These are phyloP conservation scores for Monosporascus sp. DNA, from an alignment of 2,329 filamentous ascomycete species.

Conservation along the genomic window DNA sequence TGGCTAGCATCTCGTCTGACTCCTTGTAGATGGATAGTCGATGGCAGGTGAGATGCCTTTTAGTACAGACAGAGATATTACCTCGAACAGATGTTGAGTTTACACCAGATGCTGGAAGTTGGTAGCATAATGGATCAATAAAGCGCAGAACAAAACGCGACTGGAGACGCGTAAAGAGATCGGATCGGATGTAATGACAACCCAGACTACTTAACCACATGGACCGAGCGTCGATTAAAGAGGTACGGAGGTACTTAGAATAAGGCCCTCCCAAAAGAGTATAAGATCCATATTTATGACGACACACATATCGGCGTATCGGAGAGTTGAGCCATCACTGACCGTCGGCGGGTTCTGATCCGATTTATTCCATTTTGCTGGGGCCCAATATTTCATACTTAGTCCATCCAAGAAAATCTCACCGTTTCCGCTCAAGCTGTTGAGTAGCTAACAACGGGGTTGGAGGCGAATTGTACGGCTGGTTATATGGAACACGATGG, in stretches of 20 bases:
- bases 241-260: neutral
- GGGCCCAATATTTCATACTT: too few relatives aligned
- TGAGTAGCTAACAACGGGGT: neutral
- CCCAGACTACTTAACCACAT: neutral
- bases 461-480: too few relatives aligned
- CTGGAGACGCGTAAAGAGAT: slow-evolving; percentile 21
- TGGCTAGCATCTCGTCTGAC: slow-evolving; percentile 26
- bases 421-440: neutral
- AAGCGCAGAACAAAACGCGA: slow-evolving; percentile 7
- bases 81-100: neutral
- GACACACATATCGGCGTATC: neutral
- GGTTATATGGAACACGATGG: neutral
- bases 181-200: neutral
- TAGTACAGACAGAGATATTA: too few relatives aligned
- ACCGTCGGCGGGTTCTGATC: neutral
- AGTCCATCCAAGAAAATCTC: neutral
- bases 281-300: neutral
- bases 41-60: neutral
- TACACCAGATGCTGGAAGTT: neutral
- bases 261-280: neutral
- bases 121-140: neutral
- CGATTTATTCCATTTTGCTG: neutral
- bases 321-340: neutral
- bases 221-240: neutral
- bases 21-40: neutral